Evolutionary conservation across 2,329 filamentous ascomycete species (phyloP).

Genomic region (Phaeophleospora eucalypticola): DNA sequence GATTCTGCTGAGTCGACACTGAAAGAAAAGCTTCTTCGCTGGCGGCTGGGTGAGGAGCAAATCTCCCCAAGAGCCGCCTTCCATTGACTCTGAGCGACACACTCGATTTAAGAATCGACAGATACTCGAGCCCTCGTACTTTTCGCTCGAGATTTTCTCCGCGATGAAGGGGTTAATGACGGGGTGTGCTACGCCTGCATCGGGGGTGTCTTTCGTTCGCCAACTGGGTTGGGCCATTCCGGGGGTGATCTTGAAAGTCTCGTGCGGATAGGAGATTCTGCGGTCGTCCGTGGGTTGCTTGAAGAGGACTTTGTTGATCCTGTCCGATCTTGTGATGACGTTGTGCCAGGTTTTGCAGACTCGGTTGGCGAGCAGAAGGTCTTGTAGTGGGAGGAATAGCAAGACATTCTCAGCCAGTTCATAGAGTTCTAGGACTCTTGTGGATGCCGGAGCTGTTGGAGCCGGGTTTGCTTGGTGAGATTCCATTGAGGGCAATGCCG

Average conservation of each 20-base stretch:
- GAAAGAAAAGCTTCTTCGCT: neutral
- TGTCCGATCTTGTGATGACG: neutral
- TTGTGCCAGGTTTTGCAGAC: neutral
- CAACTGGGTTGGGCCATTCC: neutral
- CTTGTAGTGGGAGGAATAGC: neutral
- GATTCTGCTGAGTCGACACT: neutral
- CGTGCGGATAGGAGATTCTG: neutral
- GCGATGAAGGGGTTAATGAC: neutral
- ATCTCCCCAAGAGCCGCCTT: neutral
- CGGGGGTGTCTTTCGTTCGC: neutral
- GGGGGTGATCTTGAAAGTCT: neutral
- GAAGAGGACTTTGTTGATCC: neutral
- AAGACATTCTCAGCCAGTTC: slow-evolving; percentile 2
- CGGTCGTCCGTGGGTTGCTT: neutral
- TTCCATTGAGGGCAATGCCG: neutral
- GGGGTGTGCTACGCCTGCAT: neutral
- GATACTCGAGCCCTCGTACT: neutral
- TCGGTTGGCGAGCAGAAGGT: slow-evolving; percentile 1
- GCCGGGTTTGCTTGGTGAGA: neutral
- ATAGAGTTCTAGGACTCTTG: neutral
- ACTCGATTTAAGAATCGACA: neutral
- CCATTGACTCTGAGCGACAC: neutral
- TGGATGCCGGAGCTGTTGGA: neutral
- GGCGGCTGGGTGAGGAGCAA: neutral
- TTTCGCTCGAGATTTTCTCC: neutral